Evolutionary conservation across 305 asterid genomes (phyloP), one percentile per base, ranked within the genome.

Genomic region (Fraxinus latifolia): DNA sequence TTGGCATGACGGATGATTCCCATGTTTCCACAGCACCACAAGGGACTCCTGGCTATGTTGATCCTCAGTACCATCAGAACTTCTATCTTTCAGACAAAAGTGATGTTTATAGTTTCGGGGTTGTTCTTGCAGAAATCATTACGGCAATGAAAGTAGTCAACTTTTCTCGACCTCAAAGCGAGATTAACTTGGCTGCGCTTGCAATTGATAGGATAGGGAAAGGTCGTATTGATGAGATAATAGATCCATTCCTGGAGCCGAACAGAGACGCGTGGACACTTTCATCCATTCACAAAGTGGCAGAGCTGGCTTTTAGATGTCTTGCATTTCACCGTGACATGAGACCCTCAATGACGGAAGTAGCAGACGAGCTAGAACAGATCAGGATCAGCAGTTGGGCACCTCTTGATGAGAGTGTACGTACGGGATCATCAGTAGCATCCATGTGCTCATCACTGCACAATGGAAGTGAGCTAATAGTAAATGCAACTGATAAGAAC

Each of bases 261-360:
- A 85, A 93, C 44, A 88, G 95, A 83, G 99, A 96, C 27, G 99
- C 98, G 1, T 96, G 99, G 99, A 94, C 99, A 0, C 89, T 93
- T 4, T 89, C 99, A 1, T 93, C 99, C 0, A 83, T 96, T 39
- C 94, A 93, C 86, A 91, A 87, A 84, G 94, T 96, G 19, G 98
- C 97, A 9, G 99, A 96, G 86, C 91, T 96, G 11, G 98, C 99
- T 5, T 96, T 96, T 39, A 86, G 98, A 77, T 96, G 99, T 87
- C 98, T 96, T 32, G 97, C 99, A 21, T 93, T 90, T 77, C 97
- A 96, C 34, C 76, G 91, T 53, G 98, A 96, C 81, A 90, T 92
- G 97, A 92, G 99, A 42, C 99, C 98, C 8, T 90, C 98, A 3
- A 96, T 96, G 99, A 87, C 85, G 90, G 99, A 96, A 84, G 98